Conservation (phyloP, 495 filamentous ascomycete genomes). For the Clavariopsis aquatica region DNA sequence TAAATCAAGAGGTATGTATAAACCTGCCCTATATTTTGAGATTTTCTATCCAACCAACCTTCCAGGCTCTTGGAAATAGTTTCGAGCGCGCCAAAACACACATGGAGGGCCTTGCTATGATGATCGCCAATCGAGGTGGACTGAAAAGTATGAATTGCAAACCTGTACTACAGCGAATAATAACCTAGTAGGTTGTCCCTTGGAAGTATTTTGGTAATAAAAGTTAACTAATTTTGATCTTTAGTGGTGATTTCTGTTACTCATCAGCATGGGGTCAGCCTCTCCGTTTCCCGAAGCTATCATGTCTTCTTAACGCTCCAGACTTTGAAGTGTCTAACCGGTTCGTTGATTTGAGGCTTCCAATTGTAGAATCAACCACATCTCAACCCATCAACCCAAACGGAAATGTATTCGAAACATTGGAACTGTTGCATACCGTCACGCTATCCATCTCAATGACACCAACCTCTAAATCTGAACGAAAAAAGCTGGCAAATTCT, state of each 20-base stretch:
- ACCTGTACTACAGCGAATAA: conserved; percentile 11
- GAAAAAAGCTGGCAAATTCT: not conserved
- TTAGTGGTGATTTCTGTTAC: conserved; percentile 9
- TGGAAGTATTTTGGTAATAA: not conserved
- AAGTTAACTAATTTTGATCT: not conserved
- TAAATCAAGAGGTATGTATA: conserved; percentile 12
- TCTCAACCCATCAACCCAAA: not conserved
- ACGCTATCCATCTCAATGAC: not conserved
- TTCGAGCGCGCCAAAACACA: not conserved
- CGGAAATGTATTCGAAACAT: not conserved
- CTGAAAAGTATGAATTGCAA: conserved; percentile 4
- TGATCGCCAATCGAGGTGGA: conserved; percentile 7
- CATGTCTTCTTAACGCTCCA: not conserved
- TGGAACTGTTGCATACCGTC: not conserved
- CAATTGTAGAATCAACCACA: not conserved
- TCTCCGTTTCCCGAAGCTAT: not conserved
- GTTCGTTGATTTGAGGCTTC: not conserved
- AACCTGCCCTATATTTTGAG: not conserved
- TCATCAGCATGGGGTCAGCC: conserved; percentile 12
- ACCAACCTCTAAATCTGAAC: not conserved
- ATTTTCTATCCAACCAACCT: not conserved
- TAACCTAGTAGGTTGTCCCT: not conserved
- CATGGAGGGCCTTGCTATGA: conserved; percentile 2
- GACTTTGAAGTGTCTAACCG: not conserved
- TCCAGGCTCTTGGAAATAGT: not conserved